phyloP scores from a whole-genome alignment of 495 filamentous ascomycete genomes.

The Aspergillus kassunensis region DNA sequence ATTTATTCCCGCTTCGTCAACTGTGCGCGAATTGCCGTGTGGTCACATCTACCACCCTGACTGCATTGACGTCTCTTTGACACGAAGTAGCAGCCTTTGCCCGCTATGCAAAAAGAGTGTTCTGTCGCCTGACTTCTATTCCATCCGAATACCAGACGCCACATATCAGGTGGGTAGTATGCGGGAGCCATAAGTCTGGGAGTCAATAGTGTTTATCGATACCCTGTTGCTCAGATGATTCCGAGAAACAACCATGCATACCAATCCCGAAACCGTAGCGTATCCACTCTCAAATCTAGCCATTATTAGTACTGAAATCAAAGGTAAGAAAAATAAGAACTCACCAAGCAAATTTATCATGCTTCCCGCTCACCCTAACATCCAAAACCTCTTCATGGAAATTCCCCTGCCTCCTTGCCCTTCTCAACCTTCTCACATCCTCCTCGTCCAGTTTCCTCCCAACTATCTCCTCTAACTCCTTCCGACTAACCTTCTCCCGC shows the following conservation, averaged over 20 bases:
- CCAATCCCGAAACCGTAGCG: too few relatives aligned
- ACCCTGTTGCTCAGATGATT: too few relatives aligned
- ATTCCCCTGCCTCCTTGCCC: constrained; percentile 74
- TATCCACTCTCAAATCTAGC: neutral
- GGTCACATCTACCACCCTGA: constrained; percentile 87
- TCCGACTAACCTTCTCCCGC: constrained; percentile 76
- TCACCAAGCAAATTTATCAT: constrained; percentile 77
- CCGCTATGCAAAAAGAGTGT: constrained; percentile 82
- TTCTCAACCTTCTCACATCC: constrained; percentile 79
- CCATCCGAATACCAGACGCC: constrained; percentile 67
- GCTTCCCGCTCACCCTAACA: constrained; percentile 89
- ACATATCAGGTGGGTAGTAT: constrained; percentile 69
- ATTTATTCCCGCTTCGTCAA: constrained; percentile 61
- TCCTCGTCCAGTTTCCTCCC: constrained; percentile 75
- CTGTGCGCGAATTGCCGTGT: constrained; percentile 80
- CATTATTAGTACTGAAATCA: neutral
- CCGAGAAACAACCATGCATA: too few relatives aligned
- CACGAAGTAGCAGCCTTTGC: constrained; percentile 69
- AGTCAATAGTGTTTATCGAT: constrained; percentile 1
- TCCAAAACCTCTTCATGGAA: constrained; percentile 87
- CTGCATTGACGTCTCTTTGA: constrained; percentile 80
- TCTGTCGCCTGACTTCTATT: constrained; percentile 62
- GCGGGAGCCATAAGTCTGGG: constrained; percentile 6
- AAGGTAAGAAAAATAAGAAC: constrained; percentile 4
- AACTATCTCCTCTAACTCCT: constrained; percentile 80